phyloP scores from a whole-genome alignment of 108 stramenopile genomes.

The Nitzschia sp. region DNA sequence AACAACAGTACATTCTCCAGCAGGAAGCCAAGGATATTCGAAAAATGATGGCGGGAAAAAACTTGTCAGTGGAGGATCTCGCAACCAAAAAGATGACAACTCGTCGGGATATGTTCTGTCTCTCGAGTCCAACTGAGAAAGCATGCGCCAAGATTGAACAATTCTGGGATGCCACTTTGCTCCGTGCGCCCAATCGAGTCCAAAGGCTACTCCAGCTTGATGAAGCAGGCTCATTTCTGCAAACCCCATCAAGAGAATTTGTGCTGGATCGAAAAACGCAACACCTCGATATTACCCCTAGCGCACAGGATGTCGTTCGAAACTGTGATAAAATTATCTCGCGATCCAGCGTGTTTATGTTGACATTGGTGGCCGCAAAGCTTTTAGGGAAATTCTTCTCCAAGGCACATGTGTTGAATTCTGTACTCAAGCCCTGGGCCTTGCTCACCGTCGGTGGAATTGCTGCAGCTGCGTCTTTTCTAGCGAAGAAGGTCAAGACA shows the following conservation, averaged over 20 bases:
- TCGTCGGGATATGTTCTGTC: slow-evolving; percentile 15
- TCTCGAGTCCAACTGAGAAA: slow-evolving; percentile 47
- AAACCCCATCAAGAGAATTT: slow-evolving; percentile 41
- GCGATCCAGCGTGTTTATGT: not conserved
- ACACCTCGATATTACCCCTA: slow-evolving; percentile 52
- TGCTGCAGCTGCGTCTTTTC: not conserved
- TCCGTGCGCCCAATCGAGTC: slow-evolving; percentile 55
- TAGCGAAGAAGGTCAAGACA: slow-evolving; percentile 27
- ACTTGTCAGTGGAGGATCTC: slow-evolving; percentile 33
- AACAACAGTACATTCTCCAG: slow-evolving; percentile 50
- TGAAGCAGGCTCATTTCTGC: slow-evolving; percentile 16
- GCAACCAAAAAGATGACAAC: not conserved
- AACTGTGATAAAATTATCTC: slow-evolving; percentile 40
- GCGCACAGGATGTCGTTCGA: slow-evolving; percentile 52
- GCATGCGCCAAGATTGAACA: slow-evolving; percentile 40
- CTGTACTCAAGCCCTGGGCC: slow-evolving; percentile 7
- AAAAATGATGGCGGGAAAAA: slow-evolving; percentile 12
- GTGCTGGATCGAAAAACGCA: slow-evolving; percentile 61
- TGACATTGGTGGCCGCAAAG: slow-evolving; percentile 2
- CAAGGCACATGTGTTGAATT: not conserved
- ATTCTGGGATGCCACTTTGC: slow-evolving; percentile 64
- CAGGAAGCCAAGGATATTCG: slow-evolving; percentile 52
- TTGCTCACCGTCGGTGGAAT: slow-evolving; percentile 1
- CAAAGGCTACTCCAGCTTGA: slow-evolving; percentile 35
- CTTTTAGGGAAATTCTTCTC: not conserved